These are phyloP conservation scores for Pseudogymnoascus sp. DNA, from an alignment of 2,329 filamentous ascomycete species.

Conservation along the genomic window DNA sequence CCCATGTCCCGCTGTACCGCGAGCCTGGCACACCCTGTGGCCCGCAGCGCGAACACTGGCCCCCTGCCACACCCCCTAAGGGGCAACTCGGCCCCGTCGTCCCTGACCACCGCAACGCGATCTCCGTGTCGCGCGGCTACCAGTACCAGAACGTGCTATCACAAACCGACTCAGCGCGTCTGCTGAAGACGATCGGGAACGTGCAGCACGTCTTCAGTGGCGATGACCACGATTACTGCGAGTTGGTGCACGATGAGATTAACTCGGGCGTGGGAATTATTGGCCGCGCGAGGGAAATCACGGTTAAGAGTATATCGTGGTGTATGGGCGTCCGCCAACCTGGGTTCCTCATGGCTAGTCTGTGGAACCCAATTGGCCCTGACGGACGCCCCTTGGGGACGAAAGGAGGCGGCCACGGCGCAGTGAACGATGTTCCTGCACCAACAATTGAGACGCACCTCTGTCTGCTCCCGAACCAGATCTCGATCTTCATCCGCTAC, in stretches of 20 bases:
- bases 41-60: slow-evolving; percentile 75
- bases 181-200: slow-evolving; percentile 73
- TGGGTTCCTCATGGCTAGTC: slow-evolving; percentile 78
- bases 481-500: slow-evolving; percentile 78
- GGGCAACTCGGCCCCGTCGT: slow-evolving; percentile 46
- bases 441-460: slow-evolving; percentile 78
- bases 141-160: slow-evolving; percentile 95
- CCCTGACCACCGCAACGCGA: slow-evolving; percentile 68
- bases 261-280: slow-evolving; percentile 45
- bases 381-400: slow-evolving; percentile 40
- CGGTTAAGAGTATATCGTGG: slow-evolving; percentile 91
- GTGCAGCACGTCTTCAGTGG: slow-evolving; percentile 85
- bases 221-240: slow-evolving; percentile 97
- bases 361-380: slow-evolving; percentile 83
- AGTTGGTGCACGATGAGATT: slow-evolving; percentile 64
- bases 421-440: slow-evolving; percentile 31
- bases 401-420: slow-evolving; percentile 22
- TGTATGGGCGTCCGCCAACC: slow-evolving; percentile 89
- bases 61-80: slow-evolving; percentile 56
- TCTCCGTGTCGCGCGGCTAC: slow-evolving; percentile 71
- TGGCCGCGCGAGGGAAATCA: slow-evolving; percentile 67
- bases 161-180: slow-evolving; percentile 63
- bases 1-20: slow-evolving; percentile 85
- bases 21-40: slow-evolving; percentile 79
- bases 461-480: slow-evolving; percentile 82